Evolutionary conservation across 345 rosid species (phyloP).

Genomic region (Pistacia integerrima): DNA sequence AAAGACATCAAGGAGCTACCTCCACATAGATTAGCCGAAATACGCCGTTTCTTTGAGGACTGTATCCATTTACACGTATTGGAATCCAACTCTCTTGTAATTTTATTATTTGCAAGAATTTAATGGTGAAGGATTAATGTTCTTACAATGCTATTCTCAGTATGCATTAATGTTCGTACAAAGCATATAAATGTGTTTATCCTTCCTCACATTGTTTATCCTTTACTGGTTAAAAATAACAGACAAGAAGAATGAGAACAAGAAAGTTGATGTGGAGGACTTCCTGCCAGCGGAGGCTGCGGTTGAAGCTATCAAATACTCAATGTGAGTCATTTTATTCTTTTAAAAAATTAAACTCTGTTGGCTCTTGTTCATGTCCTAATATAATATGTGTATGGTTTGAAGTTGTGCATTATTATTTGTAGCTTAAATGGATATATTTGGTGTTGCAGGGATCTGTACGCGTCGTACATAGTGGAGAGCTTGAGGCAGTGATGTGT

Average conservation of each 20-base stretch:
- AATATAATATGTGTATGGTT: not conserved
- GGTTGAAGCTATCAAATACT: conserved; percentile 72
- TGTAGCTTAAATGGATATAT: not conserved
- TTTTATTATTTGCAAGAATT: not conserved
- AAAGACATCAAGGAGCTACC: conserved; percentile 92
- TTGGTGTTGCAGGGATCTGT: conserved; percentile 79
- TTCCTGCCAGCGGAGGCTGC: conserved; percentile 86
- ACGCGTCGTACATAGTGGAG: conserved; percentile 87
- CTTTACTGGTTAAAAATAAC: conserved; percentile 36
- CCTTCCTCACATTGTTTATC: conserved; percentile 17
- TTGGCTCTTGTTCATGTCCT: not conserved
- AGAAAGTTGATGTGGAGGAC: conserved; percentile 88
- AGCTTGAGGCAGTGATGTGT: conserved; percentile 65
- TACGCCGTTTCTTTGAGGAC: conserved; percentile 98
- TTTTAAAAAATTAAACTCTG: not conserved
- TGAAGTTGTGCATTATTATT: too few relatives aligned
- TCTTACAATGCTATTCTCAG: not conserved
- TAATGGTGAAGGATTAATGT: not conserved
- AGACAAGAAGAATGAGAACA: conserved; percentile 99
- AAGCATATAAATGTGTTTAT: not conserved
- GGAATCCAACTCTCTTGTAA: conserved; percentile 7
- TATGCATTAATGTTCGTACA: not conserved
- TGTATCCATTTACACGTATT: conserved; percentile 59
- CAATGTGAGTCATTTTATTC: conserved; percentile 61
- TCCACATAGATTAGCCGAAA: conserved; percentile 97